Base-by-base conservation (phyloP, 495 filamentous ascomycete genomes). In the Trichoderma orchidacearum region DNA sequence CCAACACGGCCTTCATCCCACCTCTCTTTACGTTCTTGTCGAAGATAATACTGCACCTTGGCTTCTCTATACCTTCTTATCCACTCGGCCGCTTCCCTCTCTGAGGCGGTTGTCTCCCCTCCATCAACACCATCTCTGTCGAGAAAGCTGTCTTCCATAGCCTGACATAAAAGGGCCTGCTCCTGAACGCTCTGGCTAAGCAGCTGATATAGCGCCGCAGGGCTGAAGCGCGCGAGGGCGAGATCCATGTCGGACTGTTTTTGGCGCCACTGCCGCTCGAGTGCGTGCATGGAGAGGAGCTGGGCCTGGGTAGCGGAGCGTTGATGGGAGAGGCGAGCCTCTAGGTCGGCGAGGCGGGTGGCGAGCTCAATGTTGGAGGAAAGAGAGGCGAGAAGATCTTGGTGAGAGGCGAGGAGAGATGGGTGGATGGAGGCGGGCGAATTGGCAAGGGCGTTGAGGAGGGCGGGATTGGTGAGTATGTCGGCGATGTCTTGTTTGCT, bases 1-100 rank as follows among this genome's bases (percentile, higher is more conserved):
- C 91, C 90, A 56, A 95, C 90, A 58, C 91, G 79, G 27, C 91
- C 89, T 68, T 95, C 91, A 73, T 96, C 90, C 92, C 92, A 96
- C 64, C 92, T 75, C 61, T 88, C 87, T 69, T 86, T 92, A 55
- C 86, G 78, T 72, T 95, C 91, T 62, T 80, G 81, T 48, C 89
- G 75, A 13, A 87, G 76, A 58, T 87, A 89, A 55, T 85, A 81
- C 59, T 84, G 69, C 59, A 85, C 86, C 65, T 84, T 86, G 38
- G 85, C 85, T 56, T 85, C 88, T 58, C 87, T 74, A 61, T 92
- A 85, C 63, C 89, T 71, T 61, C 83, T 77, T 34, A 93, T 82
- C 84, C 90, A 95, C 61, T 95, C 91, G 15, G 72, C 69, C 54
- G 85, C 82, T 72, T 95, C 91, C 66, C 85, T 78, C 72, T 93